A percentile compares a stretch with the other conserved stretches of the same genome.
phyloP scores from a whole-genome alignment of 768 basidiomycete species.

The Dacryopinax primogenitus region DNA sequence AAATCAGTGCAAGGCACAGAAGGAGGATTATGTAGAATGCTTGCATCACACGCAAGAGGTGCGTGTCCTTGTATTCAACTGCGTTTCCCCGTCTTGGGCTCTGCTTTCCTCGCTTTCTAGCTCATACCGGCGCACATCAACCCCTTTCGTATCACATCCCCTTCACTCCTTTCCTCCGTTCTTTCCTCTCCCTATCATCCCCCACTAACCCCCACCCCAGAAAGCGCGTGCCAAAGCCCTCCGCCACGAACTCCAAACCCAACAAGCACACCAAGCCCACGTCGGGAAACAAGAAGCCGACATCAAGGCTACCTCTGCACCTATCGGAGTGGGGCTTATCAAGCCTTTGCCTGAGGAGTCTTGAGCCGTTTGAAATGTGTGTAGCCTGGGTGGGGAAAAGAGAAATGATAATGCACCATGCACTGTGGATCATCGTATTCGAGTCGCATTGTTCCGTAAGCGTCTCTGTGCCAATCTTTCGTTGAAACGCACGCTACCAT shows the following conservation, averaged over 20 bases:
- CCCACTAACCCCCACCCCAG: slow-evolving; percentile 24
- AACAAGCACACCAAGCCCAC: slow-evolving; percentile 51
- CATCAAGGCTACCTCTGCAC: slow-evolving; percentile 56
- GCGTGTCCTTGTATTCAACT: slow-evolving; percentile 19
- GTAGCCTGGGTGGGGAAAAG: too few relatives aligned
- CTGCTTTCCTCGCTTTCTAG: background rate
- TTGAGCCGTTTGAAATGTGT: too few relatives aligned
- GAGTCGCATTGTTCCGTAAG: too few relatives aligned
- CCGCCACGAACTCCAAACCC: slow-evolving; percentile 58
- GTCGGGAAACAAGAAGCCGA: slow-evolving; percentile 63
- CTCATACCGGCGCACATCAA: too few relatives aligned
- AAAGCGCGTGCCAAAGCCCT: slow-evolving; percentile 55
- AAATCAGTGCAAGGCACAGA: slow-evolving; percentile 51
- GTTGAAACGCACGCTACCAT: too few relatives aligned
- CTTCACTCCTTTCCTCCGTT: background rate
- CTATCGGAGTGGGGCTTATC: slow-evolving; percentile 65
- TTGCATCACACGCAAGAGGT: slow-evolving; percentile 84
- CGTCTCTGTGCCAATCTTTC: too few relatives aligned
- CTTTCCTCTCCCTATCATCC: background rate
- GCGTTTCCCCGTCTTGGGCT: background rate
- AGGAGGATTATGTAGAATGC: slow-evolving; percentile 85
- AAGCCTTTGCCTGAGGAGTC: too few relatives aligned
- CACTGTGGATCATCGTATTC: too few relatives aligned
- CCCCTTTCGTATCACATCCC: too few relatives aligned
- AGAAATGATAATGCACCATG: too few relatives aligned